Evolutionary conservation across 768 basidiomycete species (phyloP).

Genomic region (Fomitopsis serialis): DNA sequence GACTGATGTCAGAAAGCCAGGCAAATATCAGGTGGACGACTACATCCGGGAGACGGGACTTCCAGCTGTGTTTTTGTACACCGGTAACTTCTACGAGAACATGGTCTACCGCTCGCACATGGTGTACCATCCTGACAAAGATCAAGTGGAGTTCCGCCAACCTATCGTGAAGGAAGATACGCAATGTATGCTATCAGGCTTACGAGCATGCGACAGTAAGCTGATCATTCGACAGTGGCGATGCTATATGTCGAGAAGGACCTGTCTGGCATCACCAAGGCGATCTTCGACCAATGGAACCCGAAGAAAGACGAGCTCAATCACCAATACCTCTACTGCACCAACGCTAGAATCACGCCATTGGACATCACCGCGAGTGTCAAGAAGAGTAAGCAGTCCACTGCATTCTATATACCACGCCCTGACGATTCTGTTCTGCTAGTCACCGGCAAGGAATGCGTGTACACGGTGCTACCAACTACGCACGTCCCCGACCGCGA

Average conservation of each 20-base stretch:
- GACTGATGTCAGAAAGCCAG: not conserved
- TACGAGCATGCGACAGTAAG: not conserved
- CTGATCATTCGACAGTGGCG: constrained; percentile 4
- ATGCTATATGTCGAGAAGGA: constrained; percentile 19
- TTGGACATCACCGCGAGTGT: constrained; percentile 11
- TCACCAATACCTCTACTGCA: constrained; percentile 14
- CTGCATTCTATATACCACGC: not conserved
- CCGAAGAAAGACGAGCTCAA: constrained; percentile 7
- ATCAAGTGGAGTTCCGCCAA: constrained; percentile 15
- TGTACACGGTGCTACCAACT: constrained; percentile 8
- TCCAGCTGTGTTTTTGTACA: constrained; percentile 13
- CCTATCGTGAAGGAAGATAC: constrained; percentile 13
- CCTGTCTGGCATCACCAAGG: constrained; percentile 10
- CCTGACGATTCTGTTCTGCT: not conserved
- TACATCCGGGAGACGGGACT: constrained; percentile 13
- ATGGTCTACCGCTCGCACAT: constrained; percentile 14
- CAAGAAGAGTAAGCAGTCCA: constrained; percentile 9
- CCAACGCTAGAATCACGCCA: constrained; percentile 12
- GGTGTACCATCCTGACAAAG: constrained; percentile 10
- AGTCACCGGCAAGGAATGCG: constrained; percentile 15
- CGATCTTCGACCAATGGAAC: constrained; percentile 16
- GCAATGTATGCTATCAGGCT: constrained; percentile 2
- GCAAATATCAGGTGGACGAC: constrained; percentile 16
- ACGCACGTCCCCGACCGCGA: constrained; percentile 18
- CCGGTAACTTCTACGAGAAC: constrained; percentile 19